Base-by-base conservation (phyloP, 495 filamentous ascomycete species). In the Venustampulla echinocandica region DNA sequence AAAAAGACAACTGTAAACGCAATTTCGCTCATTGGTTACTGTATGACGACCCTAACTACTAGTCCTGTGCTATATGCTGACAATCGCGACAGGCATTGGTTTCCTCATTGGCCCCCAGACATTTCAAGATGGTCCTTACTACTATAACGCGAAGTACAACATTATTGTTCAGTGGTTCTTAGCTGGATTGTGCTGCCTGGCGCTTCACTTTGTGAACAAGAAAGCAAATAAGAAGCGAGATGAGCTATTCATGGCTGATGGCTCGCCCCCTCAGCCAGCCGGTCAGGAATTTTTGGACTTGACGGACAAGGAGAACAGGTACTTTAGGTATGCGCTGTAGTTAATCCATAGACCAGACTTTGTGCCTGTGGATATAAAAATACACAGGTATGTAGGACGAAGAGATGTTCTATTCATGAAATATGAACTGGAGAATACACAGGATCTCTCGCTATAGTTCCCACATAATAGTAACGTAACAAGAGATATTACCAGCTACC, bases 1-100 rank as follows among this genome's bases (percentile, higher is more conserved):
- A 47, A 47, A 27, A 47, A 47, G 34, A 25, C 20, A 5, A 47
- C 34, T 9, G 25, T 27, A 4, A 17, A 25, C 11, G 44, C 33
- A 5, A 42, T 47, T 7, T 4, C 21, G 13, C 14, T 42, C 4
- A 21, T 42, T 7, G 9, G 33, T 23, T 47, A 47, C 18, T 47
- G 10, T 47, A 19, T 47, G 15, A n/a, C 28, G n/a, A 41, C n/a
- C n/a, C n/a, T n/a, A n/a, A n/a, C n/a, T n/a, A n/a, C n/a, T n/a
- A n/a, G n/a, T n/a, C n/a, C n/a, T n/a, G n/a, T n/a, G n/a, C n/a
- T n/a, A n/a, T n/a, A n/a, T n/a, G n/a, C n/a, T n/a, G n/a, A n/a
- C n/a, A n/a, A n/a, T n/a, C n/a, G n/a, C n/a, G n/a, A n/a, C n/a
- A n/a, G 7, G 27, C n/a, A 7, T 30, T 7, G 27, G 27, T 7